Base-by-base conservation (phyloP, 352 stramenopile genomes). In the Globisporangium viniferum region DNA sequence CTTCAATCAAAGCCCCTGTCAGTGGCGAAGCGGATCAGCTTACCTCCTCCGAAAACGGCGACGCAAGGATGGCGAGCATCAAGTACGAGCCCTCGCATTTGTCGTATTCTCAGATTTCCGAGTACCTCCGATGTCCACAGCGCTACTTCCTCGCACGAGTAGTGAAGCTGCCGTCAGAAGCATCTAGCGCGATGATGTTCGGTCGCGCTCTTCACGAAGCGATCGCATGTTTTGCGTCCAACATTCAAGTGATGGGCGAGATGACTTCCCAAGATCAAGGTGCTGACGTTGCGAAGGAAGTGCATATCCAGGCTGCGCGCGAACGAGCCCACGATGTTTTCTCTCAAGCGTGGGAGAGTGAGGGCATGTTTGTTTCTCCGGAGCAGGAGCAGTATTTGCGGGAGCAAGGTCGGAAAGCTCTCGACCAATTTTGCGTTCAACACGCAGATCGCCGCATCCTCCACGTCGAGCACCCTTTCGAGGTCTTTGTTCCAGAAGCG, bases 41-140 rank as follows among this genome's bases (percentile, higher is more conserved):
- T 41, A 12, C 0, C 33, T 12, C 6, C 27, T 12, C 22, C 46
- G 44, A 14, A 20, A 54, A 31, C 36, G 49, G 36, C 9, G 36
- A 62, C 3, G 53, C 27, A n/a, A 55, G 22, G 9, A 33, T 9
- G 8, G 27, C 22, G 7, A n/a, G n/a, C 15, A 51, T 66, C 5
- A 62, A 74, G 41, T 91, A 83, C 60, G 60, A 89, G 20, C 82
- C 85, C 10, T 36, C 71, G 0, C 86, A 95, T 59, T 68, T 95
- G 59, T 95, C 88, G 39, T 95, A 91, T 59, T 88, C 88, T 12
- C 88, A 95, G 56, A 89, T 95, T 48, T 77, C 80, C 27, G 84
- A 94, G 73, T 95, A 93, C 57, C 69, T 84, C 20, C 83, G 88
- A 18, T 95, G 88, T 70, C 88, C 88, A 8, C 83, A 94, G 35